Evolutionary conservation across 495 filamentous ascomycete genomes (phyloP), one percentile per base, ranked within the genome.

Genomic region (Penicillium alfredii): DNA sequence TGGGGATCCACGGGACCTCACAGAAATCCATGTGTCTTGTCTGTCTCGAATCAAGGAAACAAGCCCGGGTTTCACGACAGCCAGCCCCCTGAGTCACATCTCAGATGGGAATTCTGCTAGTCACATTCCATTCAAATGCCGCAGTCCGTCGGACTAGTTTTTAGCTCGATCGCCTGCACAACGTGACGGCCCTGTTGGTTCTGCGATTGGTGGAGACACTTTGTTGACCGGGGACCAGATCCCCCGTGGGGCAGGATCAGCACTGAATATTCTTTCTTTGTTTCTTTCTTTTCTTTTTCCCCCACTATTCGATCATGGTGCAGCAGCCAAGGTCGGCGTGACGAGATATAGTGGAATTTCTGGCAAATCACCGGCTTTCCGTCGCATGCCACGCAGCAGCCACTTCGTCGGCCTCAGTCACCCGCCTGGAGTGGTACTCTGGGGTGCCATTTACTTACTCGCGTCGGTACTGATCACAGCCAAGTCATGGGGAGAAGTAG

Each of bases 251-350:
- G 37, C 38, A 31, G 35, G 53, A 54, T 56, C 53, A 30, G 50
- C 53, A 38, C 31, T 12, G 33, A 24, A 30, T 19, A 35, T 47
- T 36, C 30, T 37, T 34, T n/a, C 22, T 24, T 2, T 1, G 22
- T 41, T 33, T 40, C 25, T 27, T 46, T 35, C 37, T 33, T 33
- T 31, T 26, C 32, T 15, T 13, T 7, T 28, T 33, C 36, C 20
- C 31, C 33, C 14, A n/a, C n/a, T n/a, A n/a, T n/a, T n/a, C 35
- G 47, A 50, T 53, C 53, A 56, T 44, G 45, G 47, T 45, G 31
- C 43, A 42, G 27, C 26, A 29, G 18, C n/a, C n/a, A n/a, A n/a
- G 23, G 7, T 34, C 33, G 27, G 42, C 45, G 40, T 50, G 53
- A 50, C 53, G 47, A 24, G 5, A 16, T 36, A 14, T 35, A 46